Conservation (phyloP, 345 rosid genomes). For the Xanthoceras sorbifolium region DNA sequence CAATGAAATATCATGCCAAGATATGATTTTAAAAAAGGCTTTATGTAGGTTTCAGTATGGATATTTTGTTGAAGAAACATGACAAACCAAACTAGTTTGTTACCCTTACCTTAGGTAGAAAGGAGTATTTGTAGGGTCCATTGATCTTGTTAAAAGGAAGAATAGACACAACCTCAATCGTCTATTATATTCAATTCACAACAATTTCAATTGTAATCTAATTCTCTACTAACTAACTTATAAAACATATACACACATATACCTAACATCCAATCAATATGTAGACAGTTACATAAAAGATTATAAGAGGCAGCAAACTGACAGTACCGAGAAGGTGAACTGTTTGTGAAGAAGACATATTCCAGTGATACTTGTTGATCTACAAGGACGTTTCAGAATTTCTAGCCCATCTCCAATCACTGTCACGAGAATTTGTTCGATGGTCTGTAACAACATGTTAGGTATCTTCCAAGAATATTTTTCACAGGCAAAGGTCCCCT, state of each 20-base stretch:
- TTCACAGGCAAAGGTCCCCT: constrained; percentile 29
- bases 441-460: constrained; percentile 27
- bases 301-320: neutral
- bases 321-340: neutral
- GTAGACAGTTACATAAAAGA: neutral
- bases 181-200: neutral
- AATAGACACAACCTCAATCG: neutral
- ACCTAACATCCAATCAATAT: neutral
- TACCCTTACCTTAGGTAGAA: no score
- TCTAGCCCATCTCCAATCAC: neutral
- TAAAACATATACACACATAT: neutral
- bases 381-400: constrained; percentile 12
- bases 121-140: neutral
- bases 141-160: neutral
- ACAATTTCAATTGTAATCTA: neutral
- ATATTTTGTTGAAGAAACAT: neutral
- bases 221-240: neutral
- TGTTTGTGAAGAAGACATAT: neutral
- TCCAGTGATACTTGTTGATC: neutral
- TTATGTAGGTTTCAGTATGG: no score
- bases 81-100: neutral
- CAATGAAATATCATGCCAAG: neutral
- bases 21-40: neutral
- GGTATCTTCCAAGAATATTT: constrained; percentile 26
- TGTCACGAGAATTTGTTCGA: constrained; percentile 8